A percentile compares a stretch with the other conserved stretches of the same genome.
phyloP scores from a whole-genome alignment of 2,329 filamentous ascomycete genomes.

The Grosmannia clavigera region DNA sequence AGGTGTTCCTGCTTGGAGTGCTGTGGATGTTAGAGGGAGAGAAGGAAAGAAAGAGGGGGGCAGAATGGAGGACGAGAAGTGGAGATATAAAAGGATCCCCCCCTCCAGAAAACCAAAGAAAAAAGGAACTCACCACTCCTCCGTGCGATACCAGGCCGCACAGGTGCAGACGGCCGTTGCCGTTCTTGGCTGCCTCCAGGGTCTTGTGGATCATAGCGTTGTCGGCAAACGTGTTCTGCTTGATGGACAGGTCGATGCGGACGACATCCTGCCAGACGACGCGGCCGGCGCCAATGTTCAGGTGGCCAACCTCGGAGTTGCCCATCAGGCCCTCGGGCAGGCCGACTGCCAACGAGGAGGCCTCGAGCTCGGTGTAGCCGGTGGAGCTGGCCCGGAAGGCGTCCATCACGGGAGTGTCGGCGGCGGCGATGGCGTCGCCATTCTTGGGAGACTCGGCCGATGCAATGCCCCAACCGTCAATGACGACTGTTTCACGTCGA shows the following conservation, averaged over 20 bases:
- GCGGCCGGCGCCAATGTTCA: conserved; percentile 95
- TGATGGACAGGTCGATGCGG: conserved; percentile 86
- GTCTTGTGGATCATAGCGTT: conserved; percentile 65
- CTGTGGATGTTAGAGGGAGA: conserved; percentile 21
- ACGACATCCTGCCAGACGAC: conserved; percentile 99
- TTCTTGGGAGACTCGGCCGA: conserved; percentile 67
- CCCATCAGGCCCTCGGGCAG: conserved; percentile 97
- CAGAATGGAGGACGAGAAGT: neutral
- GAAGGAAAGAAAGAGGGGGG: neutral
- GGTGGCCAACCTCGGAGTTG: conserved; percentile 94
- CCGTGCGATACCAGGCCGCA: conserved; percentile 89
- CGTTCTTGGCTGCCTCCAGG: conserved; percentile 68
- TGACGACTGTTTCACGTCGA: conserved; percentile 59
- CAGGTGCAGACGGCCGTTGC: conserved; percentile 85
- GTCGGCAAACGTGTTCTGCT: conserved; percentile 67
- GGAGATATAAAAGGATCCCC: neutral
- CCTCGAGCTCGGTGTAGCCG: conserved; percentile 86
- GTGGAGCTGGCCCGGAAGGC: conserved; percentile 69
- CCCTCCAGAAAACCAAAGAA: neutral
- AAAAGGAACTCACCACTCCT: conserved; percentile 51
- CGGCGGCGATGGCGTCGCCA: conserved; percentile 90
- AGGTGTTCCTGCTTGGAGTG: conserved; percentile 94
- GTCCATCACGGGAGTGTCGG: conserved; percentile 92
- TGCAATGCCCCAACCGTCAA: conserved; percentile 95
- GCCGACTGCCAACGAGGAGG: conserved; percentile 89